Evolutionary conservation across 1,284 basidiomycete genomes (phyloP), one percentile per base, ranked within the genome.

Genomic region (Malassezia caprae): DNA sequence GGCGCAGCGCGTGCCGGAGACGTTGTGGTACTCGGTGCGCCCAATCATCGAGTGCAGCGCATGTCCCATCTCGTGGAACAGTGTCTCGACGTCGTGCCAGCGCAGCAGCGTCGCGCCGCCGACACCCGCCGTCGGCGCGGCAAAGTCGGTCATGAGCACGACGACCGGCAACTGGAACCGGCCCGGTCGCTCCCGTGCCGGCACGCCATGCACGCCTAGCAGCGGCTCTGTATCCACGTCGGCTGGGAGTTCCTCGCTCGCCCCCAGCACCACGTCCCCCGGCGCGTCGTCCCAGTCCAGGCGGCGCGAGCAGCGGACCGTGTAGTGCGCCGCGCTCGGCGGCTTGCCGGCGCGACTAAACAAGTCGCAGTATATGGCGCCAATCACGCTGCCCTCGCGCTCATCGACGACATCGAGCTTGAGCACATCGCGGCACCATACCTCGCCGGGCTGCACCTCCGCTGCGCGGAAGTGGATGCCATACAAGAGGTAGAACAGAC

Each of bases 11-110:
- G 93, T 98, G 4, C 94, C 94, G 0, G 90, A 86, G 1, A 96
- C 91, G 70, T 96, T 96, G 77, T 96, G 93, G 73, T 93, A 96
- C 67, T 93, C 90, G 6, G 91, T 98, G 34, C 88, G 81, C 19
- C 93, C 94, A 58, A 98, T 86, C 94, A 98, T 98, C 1, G 93
- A 98, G 73, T 98, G 93, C 81, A 98, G 90, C 1, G 94, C 93
- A 76, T 98, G 93, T 0, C 93, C 93, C 91, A 98, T 96, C 77
- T 98, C 93, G 69, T 98, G 93, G 77, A 94, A 96, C 19, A 98
- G 78, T 1, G 93, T 98, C 73, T 88, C 81, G 8, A 96, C 87
- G 68, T 98, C 90, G 67, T 88, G 85, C 91, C 93, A 98, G 55
- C 85, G 84, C 24, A 98, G 76, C 37, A 86, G 77, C 0, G 87